A percentile compares a stretch with the other conserved stretches of the same genome.
These are phyloP conservation scores for Clarkia xantiana DNA, from an alignment of 345 rosid genomes.

Conservation along the genomic window DNA sequence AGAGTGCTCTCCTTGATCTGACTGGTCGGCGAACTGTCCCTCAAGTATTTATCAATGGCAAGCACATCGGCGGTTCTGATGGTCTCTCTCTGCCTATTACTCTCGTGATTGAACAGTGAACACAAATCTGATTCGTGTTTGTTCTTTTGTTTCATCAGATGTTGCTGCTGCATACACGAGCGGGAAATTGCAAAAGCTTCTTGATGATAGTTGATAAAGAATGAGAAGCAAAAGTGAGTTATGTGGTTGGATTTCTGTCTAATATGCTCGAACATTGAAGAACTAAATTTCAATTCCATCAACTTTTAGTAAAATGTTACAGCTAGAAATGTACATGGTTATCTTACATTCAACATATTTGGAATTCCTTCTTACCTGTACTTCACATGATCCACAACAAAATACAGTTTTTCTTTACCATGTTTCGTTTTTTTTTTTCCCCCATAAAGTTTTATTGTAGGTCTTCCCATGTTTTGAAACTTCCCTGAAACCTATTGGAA, in stretches of 20 bases:
- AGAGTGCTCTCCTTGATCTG: slow-evolving; percentile 52
- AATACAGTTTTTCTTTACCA: no score
- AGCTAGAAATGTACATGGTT: no score
- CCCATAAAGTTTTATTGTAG: no score
- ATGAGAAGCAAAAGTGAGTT: not conserved
- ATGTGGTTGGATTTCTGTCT: not conserved
- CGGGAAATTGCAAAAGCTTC: slow-evolving; percentile 13
- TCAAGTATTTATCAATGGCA: slow-evolving; percentile 75
- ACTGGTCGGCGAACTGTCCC: slow-evolving; percentile 78
- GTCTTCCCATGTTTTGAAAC: no score
- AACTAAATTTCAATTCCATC: no score
- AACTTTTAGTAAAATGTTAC: no score
- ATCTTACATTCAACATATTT: no score
- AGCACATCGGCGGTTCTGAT: slow-evolving; percentile 86
- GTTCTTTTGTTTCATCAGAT: slow-evolving; percentile 9
- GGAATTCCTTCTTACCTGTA: no score
- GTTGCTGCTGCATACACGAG: slow-evolving; percentile 5
- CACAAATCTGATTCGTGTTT: not conserved
- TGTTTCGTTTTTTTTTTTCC: no score
- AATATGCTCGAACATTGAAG: no score
- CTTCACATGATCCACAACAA: no score
- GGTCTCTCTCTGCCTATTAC: slow-evolving; percentile 33
- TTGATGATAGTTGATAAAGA: slow-evolving; percentile 3
- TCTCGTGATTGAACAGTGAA: not conserved
- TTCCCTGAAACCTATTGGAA: no score